Conservation (phyloP, 179 eudicot species). For the Silene coronaria region DNA sequence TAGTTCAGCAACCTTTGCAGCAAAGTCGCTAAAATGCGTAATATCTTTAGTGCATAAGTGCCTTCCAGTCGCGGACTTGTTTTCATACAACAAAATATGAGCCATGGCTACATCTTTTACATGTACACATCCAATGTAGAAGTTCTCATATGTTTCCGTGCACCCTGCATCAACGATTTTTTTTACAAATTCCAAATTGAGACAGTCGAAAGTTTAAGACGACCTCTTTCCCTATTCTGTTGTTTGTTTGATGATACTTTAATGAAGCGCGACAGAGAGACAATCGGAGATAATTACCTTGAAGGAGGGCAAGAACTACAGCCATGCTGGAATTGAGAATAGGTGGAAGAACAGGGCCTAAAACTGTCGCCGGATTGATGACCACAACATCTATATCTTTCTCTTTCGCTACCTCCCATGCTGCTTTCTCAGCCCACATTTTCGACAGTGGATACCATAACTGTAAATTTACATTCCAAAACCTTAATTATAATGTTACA, state of each 20-base stretch:
- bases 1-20: slow-evolving; percentile 32
- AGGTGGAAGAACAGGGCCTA: slow-evolving; percentile 42
- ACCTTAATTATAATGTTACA: neutral
- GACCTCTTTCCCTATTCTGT: too few species aligned
- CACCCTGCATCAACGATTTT: slow-evolving; percentile 18
- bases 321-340: slow-evolving; percentile 32
- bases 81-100: slow-evolving; percentile 39
- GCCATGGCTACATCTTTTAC: slow-evolving; percentile 43
- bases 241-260: too few species aligned
- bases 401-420: slow-evolving; percentile 37
- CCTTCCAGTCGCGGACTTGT: slow-evolving; percentile 38
- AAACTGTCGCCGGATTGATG: slow-evolving; percentile 37
- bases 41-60: slow-evolving; percentile 37
- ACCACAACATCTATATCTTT: slow-evolving; percentile 36
- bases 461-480: slow-evolving; percentile 11
- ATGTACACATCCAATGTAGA: slow-evolving; percentile 35
- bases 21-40: slow-evolving; percentile 34
- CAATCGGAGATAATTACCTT: slow-evolving; percentile 20
- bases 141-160: slow-evolving; percentile 31
- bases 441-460: slow-evolving; percentile 44
- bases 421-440: slow-evolving; percentile 39
- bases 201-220: too few species aligned
- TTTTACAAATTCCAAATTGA: too few species aligned
- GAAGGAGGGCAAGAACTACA: slow-evolving; percentile 28
- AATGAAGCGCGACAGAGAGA: too few species aligned